Evolutionary conservation across 2,329 filamentous ascomycete species (phyloP).

Genomic region (Metarhizium robertsii): DNA sequence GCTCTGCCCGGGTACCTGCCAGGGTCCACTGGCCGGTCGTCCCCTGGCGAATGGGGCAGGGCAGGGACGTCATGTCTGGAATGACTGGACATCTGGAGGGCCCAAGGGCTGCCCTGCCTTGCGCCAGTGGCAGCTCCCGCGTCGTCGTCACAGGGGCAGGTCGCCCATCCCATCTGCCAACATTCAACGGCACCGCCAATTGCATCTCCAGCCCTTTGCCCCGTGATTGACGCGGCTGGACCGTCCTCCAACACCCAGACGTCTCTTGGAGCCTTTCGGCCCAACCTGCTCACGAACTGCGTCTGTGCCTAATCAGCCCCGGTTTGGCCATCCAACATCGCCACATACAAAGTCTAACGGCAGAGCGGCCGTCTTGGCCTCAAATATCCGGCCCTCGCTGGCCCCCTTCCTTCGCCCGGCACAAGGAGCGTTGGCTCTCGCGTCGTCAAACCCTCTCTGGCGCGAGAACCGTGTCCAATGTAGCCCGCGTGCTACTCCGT

Average conservation of each 20-base stretch:
- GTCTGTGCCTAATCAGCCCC: neutral
- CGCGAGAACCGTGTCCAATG: neutral
- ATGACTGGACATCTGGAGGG: too few relatives aligned
- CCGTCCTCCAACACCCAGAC: neutral
- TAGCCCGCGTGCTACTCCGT: constrained; percentile 3
- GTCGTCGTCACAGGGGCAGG: too few relatives aligned
- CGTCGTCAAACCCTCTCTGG: constrained; percentile 2
- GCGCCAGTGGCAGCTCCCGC: too few relatives aligned
- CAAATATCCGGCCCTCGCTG: neutral
- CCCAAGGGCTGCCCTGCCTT: too few relatives aligned
- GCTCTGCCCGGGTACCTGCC: too few relatives aligned
- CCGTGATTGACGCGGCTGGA: too few relatives aligned
- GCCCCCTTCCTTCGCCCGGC: neutral
- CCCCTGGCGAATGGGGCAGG: too few relatives aligned
- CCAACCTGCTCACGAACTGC: neutral
- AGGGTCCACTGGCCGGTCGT: too few relatives aligned
- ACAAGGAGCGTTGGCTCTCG: neutral
- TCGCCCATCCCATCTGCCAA: too few relatives aligned
- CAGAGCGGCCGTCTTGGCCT: neutral
- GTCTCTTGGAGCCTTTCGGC: neutral
- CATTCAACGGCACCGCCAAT: too few relatives aligned
- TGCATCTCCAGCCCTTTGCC: too few relatives aligned
- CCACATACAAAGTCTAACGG: neutral
- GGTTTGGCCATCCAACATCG: neutral
- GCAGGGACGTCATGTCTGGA: too few relatives aligned